Percentiles rank a stretch among this genome's conserved stretches.
These are phyloP conservation scores for Macrolepiota dolichaula DNA, from an alignment of 768 basidiomycete species.

Conservation along the genomic window DNA sequence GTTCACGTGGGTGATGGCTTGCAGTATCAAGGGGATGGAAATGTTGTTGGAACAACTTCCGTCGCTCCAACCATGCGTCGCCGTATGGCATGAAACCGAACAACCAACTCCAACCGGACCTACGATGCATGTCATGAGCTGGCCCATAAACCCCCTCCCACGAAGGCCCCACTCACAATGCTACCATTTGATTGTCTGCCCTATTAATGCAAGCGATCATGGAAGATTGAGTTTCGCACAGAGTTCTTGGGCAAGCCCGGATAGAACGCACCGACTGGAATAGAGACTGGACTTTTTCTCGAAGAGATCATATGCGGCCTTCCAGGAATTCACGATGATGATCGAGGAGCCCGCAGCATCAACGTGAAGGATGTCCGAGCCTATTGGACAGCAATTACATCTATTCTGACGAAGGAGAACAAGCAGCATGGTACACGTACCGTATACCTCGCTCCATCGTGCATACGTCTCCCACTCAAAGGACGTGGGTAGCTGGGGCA, in stretches of 20 bases:
- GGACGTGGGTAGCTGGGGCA: conserved; percentile 33
- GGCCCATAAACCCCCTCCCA: neutral
- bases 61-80: conserved; percentile 16
- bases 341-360: conserved; percentile 19
- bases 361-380: conserved; percentile 24
- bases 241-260: neutral
- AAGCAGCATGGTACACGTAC: conserved; percentile 18
- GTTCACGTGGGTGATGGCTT: conserved; percentile 42
- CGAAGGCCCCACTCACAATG: neutral
- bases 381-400: conserved; percentile 4
- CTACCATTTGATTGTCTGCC: conserved; percentile 9
- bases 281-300: conserved; percentile 37
- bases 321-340: conserved; percentile 28
- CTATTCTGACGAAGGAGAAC: neutral
- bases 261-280: conserved; percentile 23
- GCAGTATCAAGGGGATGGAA: conserved; percentile 38
- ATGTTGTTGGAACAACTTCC: conserved; percentile 40
- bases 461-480: conserved; percentile 34
- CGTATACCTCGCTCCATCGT: conserved; percentile 34
- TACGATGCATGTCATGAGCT: neutral
- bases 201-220: neutral
- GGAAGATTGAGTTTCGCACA: neutral
- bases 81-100: conserved; percentile 19
- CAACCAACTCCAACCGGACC: conserved; percentile 15
- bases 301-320: conserved; percentile 34